Conservation (phyloP, 2,329 filamentous ascomycete genomes). For the Hymenotorrendiella dingleyae region DNA sequence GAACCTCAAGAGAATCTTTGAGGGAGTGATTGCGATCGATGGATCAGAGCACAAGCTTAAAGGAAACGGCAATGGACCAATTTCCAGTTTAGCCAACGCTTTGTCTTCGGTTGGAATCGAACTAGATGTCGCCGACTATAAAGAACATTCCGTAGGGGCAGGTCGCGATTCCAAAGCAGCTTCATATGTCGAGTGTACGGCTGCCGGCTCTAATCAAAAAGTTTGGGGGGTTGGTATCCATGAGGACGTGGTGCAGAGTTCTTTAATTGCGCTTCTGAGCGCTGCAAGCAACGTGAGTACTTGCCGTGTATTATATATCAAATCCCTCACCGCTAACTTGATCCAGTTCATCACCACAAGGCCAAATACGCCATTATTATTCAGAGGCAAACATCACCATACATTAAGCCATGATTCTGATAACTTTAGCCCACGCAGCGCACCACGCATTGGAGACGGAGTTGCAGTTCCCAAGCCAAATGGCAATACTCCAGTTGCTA, state of each 20-base stretch:
- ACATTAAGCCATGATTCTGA: slow-evolving; percentile 36
- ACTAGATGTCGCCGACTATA: slow-evolving; percentile 89
- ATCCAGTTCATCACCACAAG: slow-evolving; percentile 65
- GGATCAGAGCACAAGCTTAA: slow-evolving; percentile 70
- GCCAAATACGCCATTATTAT: slow-evolving; percentile 61
- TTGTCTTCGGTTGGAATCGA: slow-evolving; percentile 74
- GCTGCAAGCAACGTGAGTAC: slow-evolving; percentile 77
- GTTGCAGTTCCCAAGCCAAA: slow-evolving; percentile 24
- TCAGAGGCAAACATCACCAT: slow-evolving; percentile 48
- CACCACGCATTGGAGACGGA: slow-evolving; percentile 19
- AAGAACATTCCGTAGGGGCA: slow-evolving; percentile 85
- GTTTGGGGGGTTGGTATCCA: slow-evolving; percentile 92
- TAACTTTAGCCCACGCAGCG: slow-evolving; percentile 24
- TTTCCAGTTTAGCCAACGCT: slow-evolving; percentile 81
- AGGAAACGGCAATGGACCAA: slow-evolving; percentile 82
- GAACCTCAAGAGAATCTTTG: slow-evolving; percentile 75
- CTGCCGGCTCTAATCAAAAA: slow-evolving; percentile 58
- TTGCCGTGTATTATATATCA: neutral
- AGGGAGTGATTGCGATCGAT: slow-evolving; percentile 78
- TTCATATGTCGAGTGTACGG: slow-evolving; percentile 86
- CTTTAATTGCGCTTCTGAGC: slow-evolving; percentile 76
- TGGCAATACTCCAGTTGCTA: slow-evolving; percentile 27
- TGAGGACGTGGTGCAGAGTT: slow-evolving; percentile 86
- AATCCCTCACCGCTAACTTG: slow-evolving; percentile 7
- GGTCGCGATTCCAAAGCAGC: slow-evolving; percentile 86